Conservation (phyloP, 768 basidiomycete species). For the Coprinellus micaceus region DNA sequence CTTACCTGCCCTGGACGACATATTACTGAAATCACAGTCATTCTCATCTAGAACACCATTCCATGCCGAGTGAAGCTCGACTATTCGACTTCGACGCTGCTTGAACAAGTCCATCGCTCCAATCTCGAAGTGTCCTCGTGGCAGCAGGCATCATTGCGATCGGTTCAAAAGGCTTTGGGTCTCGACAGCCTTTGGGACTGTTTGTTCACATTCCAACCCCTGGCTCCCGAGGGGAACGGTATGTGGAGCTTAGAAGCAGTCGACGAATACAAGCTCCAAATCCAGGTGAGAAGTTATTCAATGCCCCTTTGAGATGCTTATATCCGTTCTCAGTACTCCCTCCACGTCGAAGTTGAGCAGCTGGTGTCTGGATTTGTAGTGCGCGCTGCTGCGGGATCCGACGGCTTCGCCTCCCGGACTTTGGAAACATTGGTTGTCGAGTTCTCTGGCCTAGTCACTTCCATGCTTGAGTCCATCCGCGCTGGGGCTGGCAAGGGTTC, state of each 20-base stretch:
- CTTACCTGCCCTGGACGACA: background rate
- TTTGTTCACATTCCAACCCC: slow-evolving; percentile 43
- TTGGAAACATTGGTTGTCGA: slow-evolving; percentile 16
- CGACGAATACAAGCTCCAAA: slow-evolving; percentile 15
- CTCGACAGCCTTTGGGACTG: slow-evolving; percentile 35
- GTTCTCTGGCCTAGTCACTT: slow-evolving; percentile 15
- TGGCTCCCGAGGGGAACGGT: slow-evolving; percentile 12
- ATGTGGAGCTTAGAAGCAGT: slow-evolving; percentile 28
- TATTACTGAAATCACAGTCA: background rate
- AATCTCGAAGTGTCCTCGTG: slow-evolving; percentile 38
- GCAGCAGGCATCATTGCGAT: slow-evolving; percentile 45
- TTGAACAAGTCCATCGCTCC: slow-evolving; percentile 32
- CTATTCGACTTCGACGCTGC: slow-evolving; percentile 29
- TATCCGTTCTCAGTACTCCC: slow-evolving; percentile 32
- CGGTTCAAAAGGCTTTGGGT: slow-evolving; percentile 32
- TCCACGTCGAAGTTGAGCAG: slow-evolving; percentile 41
- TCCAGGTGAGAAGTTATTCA: slow-evolving; percentile 21
- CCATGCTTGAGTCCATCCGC: slow-evolving; percentile 16
- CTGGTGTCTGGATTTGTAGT: slow-evolving; percentile 26
- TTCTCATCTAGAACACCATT: slow-evolving; percentile 42
- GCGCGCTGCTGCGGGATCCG: slow-evolving; percentile 32
- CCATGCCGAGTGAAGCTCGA: slow-evolving; percentile 38
- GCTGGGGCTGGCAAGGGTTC: slow-evolving; percentile 8
- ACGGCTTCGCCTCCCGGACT: slow-evolving; percentile 22
- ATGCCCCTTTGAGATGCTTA: background rate